Base-by-base conservation (phyloP, 768 basidiomycete genomes). In the Termitomyces sp. region DNA sequence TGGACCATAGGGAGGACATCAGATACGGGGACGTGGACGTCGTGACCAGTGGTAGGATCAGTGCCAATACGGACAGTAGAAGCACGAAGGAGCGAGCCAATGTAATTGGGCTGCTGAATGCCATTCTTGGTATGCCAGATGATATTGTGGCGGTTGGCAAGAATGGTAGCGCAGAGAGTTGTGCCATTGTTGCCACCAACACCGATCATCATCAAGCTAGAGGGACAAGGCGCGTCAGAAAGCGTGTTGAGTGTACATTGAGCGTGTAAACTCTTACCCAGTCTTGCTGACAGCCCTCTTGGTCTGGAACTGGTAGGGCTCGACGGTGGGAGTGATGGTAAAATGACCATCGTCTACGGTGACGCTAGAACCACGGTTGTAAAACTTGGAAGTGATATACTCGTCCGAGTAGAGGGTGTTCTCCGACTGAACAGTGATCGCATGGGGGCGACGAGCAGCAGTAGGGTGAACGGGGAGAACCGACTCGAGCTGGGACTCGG, bases 1-100 rank as follows among this genome's bases (percentile, higher is more conserved):
- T 98, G 95, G 47, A 95, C 94, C 92, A 96, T 97, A 47, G 95
- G 95, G 42, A 97, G 82, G 60, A 98, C 84, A 66, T 96, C 95
- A 10, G 87, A 90, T 66, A 98, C 76, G 17, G 97, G 97, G 60
- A 96, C 87, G 66, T 95, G 82, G 62, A 98, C 84, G 67, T 98
- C 97, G 75, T 93, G 92, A 64, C 89, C 90, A 3, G 86, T 86
- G 31, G 71, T 67, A 38, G 84, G 82, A 62, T 98, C 93, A 54
- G 82, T 81, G 43, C 97, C 97, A 57, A 99, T 82, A 67, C 92
- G 86, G 59, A 98, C 83, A 50, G 97, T 99, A 44, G 95, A 97
- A 3, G 95, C 96, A 60, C 95, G 92, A 56, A 98, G 87, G 66
- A 99, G 79, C 21, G 96, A 98, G 49, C 95, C 96, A 63, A 98